A percentile compares a stretch with the other conserved stretches of the same genome.
Evolutionary conservation across 768 basidiomycete species (phyloP).

Genomic region (Tulasnella sp.): DNA sequence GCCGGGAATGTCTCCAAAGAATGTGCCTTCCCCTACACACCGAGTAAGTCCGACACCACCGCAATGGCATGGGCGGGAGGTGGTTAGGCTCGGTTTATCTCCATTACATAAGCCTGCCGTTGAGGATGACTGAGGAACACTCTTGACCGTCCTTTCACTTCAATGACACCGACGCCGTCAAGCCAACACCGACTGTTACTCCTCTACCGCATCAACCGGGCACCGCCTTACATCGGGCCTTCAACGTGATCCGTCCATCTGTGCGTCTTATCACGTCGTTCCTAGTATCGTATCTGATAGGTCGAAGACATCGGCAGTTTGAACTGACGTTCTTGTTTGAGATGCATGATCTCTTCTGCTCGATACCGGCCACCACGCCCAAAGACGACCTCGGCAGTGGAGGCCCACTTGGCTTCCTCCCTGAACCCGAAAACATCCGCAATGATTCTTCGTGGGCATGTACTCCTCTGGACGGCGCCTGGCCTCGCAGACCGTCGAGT

Average conservation of each 20-base stretch:
- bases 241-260: constrained; percentile 78
- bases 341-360: constrained; percentile 45
- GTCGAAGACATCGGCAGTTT: background rate
- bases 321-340: background rate
- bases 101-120: no score
- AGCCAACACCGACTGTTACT: no score
- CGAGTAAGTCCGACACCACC: no score
- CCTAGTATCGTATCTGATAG: background rate
- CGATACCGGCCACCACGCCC: constrained; percentile 69
- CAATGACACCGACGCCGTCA: no score
- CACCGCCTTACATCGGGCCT: constrained; percentile 88
- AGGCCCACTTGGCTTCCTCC: constrained; percentile 69
- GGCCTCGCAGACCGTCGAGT: constrained; percentile 93
- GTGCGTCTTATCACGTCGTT: constrained; percentile 28
- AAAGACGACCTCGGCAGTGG: constrained; percentile 77
- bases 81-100: no score
- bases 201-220: no score
- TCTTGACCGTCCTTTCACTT: no score
- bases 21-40: no score
- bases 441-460: constrained; percentile 89
- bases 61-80: no score
- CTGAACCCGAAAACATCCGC: constrained; percentile 86
- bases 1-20: no score
- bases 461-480: constrained; percentile 79
- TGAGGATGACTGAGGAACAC: no score